Conservation (phyloP, 768 basidiomycete species). For the Amanita rubescens region DNA sequence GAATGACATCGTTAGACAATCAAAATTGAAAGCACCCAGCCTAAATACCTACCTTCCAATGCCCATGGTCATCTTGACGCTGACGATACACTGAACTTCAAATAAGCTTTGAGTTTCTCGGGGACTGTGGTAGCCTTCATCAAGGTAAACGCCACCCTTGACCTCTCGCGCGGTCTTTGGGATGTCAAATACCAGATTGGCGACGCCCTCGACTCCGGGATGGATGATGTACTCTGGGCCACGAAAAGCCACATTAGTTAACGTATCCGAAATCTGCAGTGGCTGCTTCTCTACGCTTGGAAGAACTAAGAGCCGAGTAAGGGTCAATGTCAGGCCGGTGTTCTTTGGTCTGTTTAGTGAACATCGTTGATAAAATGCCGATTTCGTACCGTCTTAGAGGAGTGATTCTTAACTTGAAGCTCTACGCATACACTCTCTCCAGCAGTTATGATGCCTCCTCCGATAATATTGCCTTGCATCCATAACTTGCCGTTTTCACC, state of each 20-base stretch:
- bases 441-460: slow-evolving; percentile 47
- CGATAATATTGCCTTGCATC: slow-evolving; percentile 61
- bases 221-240: slow-evolving; percentile 69
- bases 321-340: slow-evolving; percentile 51
- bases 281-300: slow-evolving; percentile 39
- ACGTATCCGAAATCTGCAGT: slow-evolving; percentile 58
- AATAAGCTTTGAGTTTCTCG: slow-evolving; percentile 50
- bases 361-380: slow-evolving; percentile 9
- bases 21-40: neutral
- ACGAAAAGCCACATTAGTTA: slow-evolving; percentile 62
- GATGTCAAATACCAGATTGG: slow-evolving; percentile 75
- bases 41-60: slow-evolving; percentile 48
- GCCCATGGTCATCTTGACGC: slow-evolving; percentile 61
- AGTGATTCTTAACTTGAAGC: slow-evolving; percentile 77
- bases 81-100: slow-evolving; percentile 58
- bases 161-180: slow-evolving; percentile 59
- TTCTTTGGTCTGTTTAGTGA: slow-evolving; percentile 56
- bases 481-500: slow-evolving; percentile 78
- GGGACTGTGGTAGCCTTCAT: slow-evolving; percentile 32
- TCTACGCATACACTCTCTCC: slow-evolving; percentile 70
- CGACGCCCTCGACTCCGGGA: slow-evolving; percentile 72
- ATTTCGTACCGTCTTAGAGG: slow-evolving; percentile 58
- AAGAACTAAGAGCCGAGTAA: slow-evolving; percentile 55
- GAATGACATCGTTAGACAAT: neutral
- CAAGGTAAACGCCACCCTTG: slow-evolving; percentile 49